phyloP scores from a whole-genome alignment of 768 basidiomycete species.

The Leucosporidium scottii region DNA sequence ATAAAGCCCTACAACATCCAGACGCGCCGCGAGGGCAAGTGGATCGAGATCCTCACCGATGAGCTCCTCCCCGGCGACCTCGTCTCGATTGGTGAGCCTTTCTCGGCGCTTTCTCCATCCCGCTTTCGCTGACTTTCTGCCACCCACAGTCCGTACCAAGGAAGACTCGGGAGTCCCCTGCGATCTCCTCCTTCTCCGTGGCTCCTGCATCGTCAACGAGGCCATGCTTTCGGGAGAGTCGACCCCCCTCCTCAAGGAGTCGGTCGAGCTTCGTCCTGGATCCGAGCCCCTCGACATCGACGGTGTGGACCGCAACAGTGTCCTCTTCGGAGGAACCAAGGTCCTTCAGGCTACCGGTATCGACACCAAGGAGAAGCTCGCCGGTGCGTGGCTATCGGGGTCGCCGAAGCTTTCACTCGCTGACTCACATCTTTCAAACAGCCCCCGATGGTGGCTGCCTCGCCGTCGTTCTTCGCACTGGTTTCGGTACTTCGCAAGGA shows the following conservation, averaged over 20 bases:
- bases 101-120: neutral
- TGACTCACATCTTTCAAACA: constrained; percentile 42
- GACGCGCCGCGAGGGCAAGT: constrained; percentile 66
- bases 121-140: neutral
- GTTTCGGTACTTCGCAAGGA: constrained; percentile 95
- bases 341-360: constrained; percentile 66
- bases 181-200: constrained; percentile 83
- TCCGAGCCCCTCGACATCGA: constrained; percentile 76
- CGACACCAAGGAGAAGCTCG: constrained; percentile 35
- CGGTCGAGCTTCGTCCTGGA: constrained; percentile 72
- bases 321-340: constrained; percentile 96
- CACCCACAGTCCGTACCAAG: constrained; percentile 44
- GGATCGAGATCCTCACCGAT: constrained; percentile 74
- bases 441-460: constrained; percentile 87
- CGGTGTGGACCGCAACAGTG: constrained; percentile 72
- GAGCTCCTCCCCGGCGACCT: constrained; percentile 86
- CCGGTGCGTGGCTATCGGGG: neutral
- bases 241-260: constrained; percentile 92
- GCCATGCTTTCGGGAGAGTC: constrained; percentile 99
- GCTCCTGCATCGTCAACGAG: constrained; percentile 95
- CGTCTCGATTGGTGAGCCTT: constrained; percentile 63
- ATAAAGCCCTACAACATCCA: constrained; percentile 82
- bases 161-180: constrained; percentile 85
- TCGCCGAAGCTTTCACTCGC: neutral
- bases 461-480: constrained; percentile 85